A percentile compares a stretch with the other conserved stretches of the same genome.
Conservation (phyloP, 2,329 filamentous ascomycete species). For the Ophiosphaerella korrae region DNA sequence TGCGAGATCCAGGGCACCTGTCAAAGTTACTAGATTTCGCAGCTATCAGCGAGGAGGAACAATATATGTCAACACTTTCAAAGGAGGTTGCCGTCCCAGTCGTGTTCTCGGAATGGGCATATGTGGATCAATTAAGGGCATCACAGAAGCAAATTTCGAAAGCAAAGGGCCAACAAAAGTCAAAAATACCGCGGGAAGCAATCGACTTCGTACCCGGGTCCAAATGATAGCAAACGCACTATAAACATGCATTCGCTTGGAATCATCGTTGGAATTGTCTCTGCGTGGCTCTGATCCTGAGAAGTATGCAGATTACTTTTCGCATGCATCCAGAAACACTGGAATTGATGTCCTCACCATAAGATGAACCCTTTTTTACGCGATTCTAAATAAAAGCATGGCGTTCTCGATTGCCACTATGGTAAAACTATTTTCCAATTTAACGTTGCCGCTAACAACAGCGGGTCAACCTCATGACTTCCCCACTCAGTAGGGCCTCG, state of each 20-base stretch:
- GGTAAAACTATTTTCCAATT: too few relatives aligned
- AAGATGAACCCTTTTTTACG: too few relatives aligned
- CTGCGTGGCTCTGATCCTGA: too few relatives aligned
- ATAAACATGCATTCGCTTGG: too few relatives aligned
- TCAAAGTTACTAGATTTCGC: constrained; percentile 76
- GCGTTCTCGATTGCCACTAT: too few relatives aligned
- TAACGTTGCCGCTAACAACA: neutral
- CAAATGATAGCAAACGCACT: constrained; percentile 4
- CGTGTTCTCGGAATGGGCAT: constrained; percentile 50
- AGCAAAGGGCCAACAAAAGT: constrained; percentile 38
- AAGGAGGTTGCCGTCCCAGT: constrained; percentile 47
- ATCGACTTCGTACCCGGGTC: constrained; percentile 44
- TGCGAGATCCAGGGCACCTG: constrained; percentile 74
- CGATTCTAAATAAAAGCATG: too few relatives aligned
- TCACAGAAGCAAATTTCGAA: constrained; percentile 47
- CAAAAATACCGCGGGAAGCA: constrained; percentile 32
- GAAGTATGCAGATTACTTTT: too few relatives aligned
- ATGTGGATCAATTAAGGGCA: constrained; percentile 49
- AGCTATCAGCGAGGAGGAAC: constrained; percentile 59
- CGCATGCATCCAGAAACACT: too few relatives aligned
- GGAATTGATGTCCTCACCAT: too few relatives aligned
- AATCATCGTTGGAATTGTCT: too few relatives aligned
- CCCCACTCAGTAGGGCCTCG: neutral
- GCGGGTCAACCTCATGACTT: neutral
- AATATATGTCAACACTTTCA: constrained; percentile 67